phyloP scores from a whole-genome alignment of 208 protist genomes.

The Trichomonas vaginalis region DNA sequence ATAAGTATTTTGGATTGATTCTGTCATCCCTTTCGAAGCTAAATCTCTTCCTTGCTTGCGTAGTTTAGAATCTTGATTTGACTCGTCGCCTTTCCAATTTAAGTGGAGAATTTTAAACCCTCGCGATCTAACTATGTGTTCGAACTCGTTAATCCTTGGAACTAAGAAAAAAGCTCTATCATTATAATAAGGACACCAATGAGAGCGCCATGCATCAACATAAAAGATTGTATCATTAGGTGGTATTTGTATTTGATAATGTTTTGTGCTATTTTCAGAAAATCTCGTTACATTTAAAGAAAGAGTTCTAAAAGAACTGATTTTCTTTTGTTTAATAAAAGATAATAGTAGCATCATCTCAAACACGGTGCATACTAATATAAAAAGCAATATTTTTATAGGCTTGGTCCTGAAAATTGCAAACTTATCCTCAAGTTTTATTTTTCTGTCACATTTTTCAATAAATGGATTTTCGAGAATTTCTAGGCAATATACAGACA shows the following conservation, averaged over 20 bases:
- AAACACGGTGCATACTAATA: neutral
- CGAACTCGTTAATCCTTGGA: neutral
- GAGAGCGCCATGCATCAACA: neutral
- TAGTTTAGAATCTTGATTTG: neutral
- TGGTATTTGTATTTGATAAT: neutral
- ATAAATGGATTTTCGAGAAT: neutral
- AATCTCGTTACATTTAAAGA: neutral
- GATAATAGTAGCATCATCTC: neutral
- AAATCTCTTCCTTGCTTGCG: neutral
- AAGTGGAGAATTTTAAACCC: neutral
- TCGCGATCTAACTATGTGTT: neutral
- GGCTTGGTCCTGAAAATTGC: neutral
- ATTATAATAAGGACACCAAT: constrained; percentile 16
- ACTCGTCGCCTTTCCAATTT: neutral
- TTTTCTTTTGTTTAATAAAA: neutral
- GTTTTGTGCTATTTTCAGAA: neutral
- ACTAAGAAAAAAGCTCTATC: neutral
- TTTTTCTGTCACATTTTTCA: neutral
- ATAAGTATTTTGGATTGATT: neutral
- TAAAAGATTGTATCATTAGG: neutral
- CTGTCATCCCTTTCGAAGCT: neutral
- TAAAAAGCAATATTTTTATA: neutral
- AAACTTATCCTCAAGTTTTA: neutral
- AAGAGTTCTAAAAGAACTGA: neutral
- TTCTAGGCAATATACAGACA: neutral